Conservation (phyloP, 768 basidiomycete species). For the Candolleomyces aberdarensis region DNA sequence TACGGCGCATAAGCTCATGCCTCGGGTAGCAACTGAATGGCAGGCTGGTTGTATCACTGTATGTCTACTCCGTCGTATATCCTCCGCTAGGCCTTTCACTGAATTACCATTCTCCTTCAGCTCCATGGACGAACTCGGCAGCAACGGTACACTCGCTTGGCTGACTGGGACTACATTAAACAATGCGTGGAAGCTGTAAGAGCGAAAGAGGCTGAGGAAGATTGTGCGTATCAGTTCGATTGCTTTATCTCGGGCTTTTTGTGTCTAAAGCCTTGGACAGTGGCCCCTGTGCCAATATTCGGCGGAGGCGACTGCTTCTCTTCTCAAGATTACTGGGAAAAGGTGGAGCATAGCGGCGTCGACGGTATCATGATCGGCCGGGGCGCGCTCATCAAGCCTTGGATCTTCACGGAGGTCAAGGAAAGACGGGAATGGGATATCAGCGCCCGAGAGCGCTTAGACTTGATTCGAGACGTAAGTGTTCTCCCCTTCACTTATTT, state of each 20-base stretch:
- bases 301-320: constrained; percentile 97
- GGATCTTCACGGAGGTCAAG: constrained; percentile 95
- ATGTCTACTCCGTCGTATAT: constrained; percentile 9
- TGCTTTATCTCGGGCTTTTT: too few relatives aligned
- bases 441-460: constrained; percentile 77
- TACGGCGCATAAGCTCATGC: constrained; percentile 88
- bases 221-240: constrained; percentile 41
- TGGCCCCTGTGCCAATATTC: constrained; percentile 88
- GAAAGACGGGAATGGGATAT: constrained; percentile 94
- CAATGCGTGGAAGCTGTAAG: constrained; percentile 82
- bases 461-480: constrained; percentile 69
- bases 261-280: constrained; percentile 31
- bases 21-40: constrained; percentile 60
- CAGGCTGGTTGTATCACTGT: constrained; percentile 44
- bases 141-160: constrained; percentile 88
- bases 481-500: background rate
- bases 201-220: constrained; percentile 64
- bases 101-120: constrained; percentile 35
- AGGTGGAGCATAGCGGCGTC: constrained; percentile 75
- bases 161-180: constrained; percentile 95
- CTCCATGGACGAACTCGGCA: constrained; percentile 95
- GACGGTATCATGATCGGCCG: constrained; percentile 96
- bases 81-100: background rate
- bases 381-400: constrained; percentile 94
- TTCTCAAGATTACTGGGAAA: constrained; percentile 75